Evolutionary conservation across 352 stramenopile species (phyloP).

Genomic region (Globisporangium mamillatum): DNA sequence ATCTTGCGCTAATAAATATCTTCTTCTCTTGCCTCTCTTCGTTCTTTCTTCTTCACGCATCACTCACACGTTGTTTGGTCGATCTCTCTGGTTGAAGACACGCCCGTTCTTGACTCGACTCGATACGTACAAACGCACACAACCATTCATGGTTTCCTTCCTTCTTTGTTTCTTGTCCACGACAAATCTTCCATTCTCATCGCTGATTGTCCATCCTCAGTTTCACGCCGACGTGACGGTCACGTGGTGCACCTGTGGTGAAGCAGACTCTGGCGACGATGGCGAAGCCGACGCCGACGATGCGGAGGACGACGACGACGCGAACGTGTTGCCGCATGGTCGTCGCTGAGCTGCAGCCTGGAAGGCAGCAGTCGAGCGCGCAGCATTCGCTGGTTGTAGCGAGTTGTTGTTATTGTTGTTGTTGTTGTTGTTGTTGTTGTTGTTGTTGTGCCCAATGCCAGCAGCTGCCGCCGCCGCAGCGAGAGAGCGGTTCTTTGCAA

Average conservation of each 20-base stretch:
- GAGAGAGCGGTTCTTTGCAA: conserved; percentile 15
- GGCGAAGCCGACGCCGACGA: conserved; percentile 36
- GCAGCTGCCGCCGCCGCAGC: conserved; percentile 6
- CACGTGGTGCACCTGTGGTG: conserved; percentile 59
- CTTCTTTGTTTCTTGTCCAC: neutral
- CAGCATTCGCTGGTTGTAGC: conserved; percentile 7
- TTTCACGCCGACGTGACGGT: conserved; percentile 66
- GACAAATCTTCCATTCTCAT: neutral
- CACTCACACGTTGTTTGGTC: neutral
- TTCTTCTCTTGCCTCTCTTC: neutral
- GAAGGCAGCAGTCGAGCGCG: conserved; percentile 29
- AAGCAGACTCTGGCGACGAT: conserved; percentile 44
- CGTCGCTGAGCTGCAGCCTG: conserved; percentile 27
- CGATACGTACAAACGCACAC: neutral
- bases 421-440: conserved; percentile 3
- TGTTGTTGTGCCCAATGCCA: conserved; percentile 2
- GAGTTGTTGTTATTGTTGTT: conserved; percentile 3
- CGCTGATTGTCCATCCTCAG: neutral
- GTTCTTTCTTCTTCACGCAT: conserved; percentile 1
- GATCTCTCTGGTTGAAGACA: neutral
- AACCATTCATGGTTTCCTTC: neutral
- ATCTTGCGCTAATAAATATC: conserved; percentile 39
- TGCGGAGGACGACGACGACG: conserved; percentile 42
- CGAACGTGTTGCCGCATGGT: conserved; percentile 48
- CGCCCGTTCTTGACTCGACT: neutral